Evolutionary conservation across 1,284 basidiomycete species (phyloP), one percentile per base, ranked within the genome.

Genomic region (Somion occarium): DNA sequence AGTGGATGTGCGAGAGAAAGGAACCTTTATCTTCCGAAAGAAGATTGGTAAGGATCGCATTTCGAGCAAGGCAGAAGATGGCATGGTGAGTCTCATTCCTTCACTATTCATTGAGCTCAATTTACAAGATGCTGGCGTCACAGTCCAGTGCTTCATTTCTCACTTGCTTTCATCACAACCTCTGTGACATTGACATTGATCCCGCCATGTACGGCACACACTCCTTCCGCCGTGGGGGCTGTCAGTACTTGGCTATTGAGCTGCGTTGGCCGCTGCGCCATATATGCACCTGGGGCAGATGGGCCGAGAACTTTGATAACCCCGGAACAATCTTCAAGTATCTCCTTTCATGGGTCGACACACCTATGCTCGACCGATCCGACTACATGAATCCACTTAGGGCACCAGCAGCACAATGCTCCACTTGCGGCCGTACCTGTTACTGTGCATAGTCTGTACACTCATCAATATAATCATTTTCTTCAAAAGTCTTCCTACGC

Each of bases 151-250:
- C 12, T 9, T 45, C 44, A 45, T 45, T 45, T 26, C 24, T 45
- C 5, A 15, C 12, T 5, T 45, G 44, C 24, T 45, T 45, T 45
- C 44, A 22, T 7, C 12, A 26, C 44, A 45, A 22, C 24, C 24
- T 45, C 12, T 26, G 19, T 45, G 44, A 45, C 24, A 18, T 45
- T 22, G 24, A 44, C 1, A 44, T 63, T 26, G 56, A 62, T 49
- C 57, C 59, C 2, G 47, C 44, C 1, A 43, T 53, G 2, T 64
- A 63, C 48, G 59, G 62, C 1, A 64, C 60, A 4, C 61, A 64
- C 51, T 64, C 59, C 0, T 64, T 64, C 42, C 52, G 56, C 2
- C 56, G 57, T 3, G 61, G 61, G 4, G 61, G 61, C 2, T 62
- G 59, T 46, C 62, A 64, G 37, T 64, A 57, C 25, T 52, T 64